phyloP scores from a whole-genome alignment of 345 rosid species.

The Hevea brasiliensis region DNA sequence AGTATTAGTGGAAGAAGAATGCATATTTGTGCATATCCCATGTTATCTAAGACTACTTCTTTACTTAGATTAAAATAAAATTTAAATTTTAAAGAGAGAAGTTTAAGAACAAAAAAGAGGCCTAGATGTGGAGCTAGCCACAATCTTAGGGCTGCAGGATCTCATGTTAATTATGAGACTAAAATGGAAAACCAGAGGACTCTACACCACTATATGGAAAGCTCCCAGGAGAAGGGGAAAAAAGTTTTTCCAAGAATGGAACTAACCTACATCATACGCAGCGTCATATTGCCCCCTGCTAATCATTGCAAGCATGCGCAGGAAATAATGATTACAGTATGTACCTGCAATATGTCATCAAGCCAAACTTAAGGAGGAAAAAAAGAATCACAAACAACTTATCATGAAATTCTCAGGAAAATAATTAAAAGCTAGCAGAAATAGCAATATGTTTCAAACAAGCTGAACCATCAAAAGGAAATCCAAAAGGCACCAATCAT shows the following conservation, averaged over 20 bases:
- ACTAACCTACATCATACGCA: constrained; percentile 68
- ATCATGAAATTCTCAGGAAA: not conserved
- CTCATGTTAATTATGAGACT: not conserved
- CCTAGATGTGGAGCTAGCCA: not conserved
- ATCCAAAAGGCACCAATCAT: too few species aligned
- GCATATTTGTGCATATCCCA: not conserved
- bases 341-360: constrained; percentile 51
- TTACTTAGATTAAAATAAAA: not conserved
- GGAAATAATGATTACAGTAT: constrained; percentile 90
- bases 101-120: too few species aligned
- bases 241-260: not conserved
- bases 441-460: too few species aligned
- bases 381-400: not conserved
- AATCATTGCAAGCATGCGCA: constrained; percentile 65
- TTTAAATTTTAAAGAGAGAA: not conserved
- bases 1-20: not conserved
- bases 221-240: too few species aligned
- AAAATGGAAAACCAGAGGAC: not conserved
- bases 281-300: constrained; percentile 73
- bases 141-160: not conserved
- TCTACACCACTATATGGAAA: not conserved
- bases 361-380: too few species aligned
- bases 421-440: not conserved
- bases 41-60: not conserved
- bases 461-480: too few species aligned